Percentiles rank a stretch among this genome's conserved stretches.
These are phyloP conservation scores for Lachnellula suecica DNA, from an alignment of 2,329 filamentous ascomycete species.

Conservation along the genomic window DNA sequence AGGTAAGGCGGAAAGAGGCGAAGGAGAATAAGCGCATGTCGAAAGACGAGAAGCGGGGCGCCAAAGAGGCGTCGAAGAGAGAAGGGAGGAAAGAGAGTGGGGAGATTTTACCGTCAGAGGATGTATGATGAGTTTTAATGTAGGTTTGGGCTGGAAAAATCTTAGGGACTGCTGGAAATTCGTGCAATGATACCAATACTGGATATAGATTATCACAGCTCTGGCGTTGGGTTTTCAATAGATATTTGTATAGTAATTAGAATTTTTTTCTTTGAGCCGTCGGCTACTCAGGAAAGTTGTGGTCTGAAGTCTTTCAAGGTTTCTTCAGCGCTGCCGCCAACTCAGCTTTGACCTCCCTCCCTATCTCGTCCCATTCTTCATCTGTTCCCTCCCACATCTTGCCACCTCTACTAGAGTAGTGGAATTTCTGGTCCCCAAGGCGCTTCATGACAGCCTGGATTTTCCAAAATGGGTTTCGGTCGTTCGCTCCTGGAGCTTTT, in stretches of 20 bases:
- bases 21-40: conserved; percentile 13
- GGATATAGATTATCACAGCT: not conserved
- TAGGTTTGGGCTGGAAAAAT: too few relatives aligned
- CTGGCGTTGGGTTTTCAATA: not conserved
- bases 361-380: too few relatives aligned
- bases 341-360: too few relatives aligned
- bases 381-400: too few relatives aligned
- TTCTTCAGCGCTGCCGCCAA: too few relatives aligned
- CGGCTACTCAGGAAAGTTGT: not conserved
- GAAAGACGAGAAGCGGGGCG: conserved; percentile 9
- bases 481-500: too few relatives aligned
- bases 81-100: conserved; percentile 2
- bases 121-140: conserved; percentile 2
- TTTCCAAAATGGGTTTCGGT: too few relatives aligned
- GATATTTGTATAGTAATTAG: not conserved
- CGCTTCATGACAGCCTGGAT: too few relatives aligned
- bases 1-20: conserved; percentile 20
- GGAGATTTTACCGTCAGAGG: not conserved
- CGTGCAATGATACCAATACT: not conserved
- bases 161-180: too few relatives aligned
- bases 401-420: too few relatives aligned
- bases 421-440: too few relatives aligned
- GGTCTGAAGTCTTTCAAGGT: not conserved
- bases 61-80: conserved; percentile 5
- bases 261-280: not conserved